A percentile compares a stretch with the other conserved stretches of the same genome.
These are phyloP conservation scores for Flagelloscypha sp. DNA, from an alignment of 768 basidiomycete species.

Conservation along the genomic window DNA sequence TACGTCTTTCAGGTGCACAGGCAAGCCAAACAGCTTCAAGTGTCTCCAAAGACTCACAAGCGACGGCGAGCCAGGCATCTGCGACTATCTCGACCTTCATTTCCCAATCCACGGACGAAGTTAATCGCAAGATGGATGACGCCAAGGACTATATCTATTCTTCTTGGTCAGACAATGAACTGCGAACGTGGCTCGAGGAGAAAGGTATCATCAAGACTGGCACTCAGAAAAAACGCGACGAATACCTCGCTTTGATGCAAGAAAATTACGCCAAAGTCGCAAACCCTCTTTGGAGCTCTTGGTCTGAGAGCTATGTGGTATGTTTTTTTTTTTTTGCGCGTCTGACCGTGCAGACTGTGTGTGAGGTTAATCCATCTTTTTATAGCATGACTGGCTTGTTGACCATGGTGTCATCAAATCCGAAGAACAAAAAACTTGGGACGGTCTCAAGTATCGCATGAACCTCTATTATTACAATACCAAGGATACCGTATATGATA, in stretches of 20 bases:
- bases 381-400: conserved; percentile 76
- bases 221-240: conserved; percentile 48
- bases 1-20: conserved; percentile 39
- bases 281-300: conserved; percentile 70
- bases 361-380: neutral
- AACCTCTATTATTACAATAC: conserved; percentile 66
- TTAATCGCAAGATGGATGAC: conserved; percentile 49
- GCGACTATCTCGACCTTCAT: conserved; percentile 32
- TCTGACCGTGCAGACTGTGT: no score
- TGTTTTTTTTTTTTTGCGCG: conserved; percentile 14
- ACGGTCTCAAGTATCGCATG: conserved; percentile 60
- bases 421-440: conserved; percentile 47
- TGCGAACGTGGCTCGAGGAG: conserved; percentile 66
- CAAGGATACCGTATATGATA: conserved; percentile 45
- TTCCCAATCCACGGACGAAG: conserved; percentile 47
- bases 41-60: conserved; percentile 8
- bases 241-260: conserved; percentile 63
- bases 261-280: conserved; percentile 55
- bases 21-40: conserved; percentile 35
- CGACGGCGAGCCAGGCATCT: conserved; percentile 26
- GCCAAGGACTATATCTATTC: conserved; percentile 84
- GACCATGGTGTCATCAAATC: conserved; percentile 66
- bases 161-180: conserved; percentile 75
- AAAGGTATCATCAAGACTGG: conserved; percentile 61
- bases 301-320: conserved; percentile 82